Percentiles rank a stretch among this genome's conserved stretches.
These are phyloP conservation scores for Arabis alpina DNA, from an alignment of 345 rosid genomes.

Conservation along the genomic window DNA sequence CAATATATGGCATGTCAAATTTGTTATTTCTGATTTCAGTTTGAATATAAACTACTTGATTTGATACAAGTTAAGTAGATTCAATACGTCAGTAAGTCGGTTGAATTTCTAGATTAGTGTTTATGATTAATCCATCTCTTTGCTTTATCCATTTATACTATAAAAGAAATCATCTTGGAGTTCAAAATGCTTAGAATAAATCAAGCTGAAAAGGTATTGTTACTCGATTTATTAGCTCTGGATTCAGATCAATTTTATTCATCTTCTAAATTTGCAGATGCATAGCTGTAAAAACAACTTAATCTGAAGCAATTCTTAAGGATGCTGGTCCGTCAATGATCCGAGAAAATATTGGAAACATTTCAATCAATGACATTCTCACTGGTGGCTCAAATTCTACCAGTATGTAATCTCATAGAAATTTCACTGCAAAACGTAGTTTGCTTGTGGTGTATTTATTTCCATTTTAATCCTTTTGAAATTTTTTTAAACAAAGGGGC, in stretches of 20 bases:
- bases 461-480: background rate
- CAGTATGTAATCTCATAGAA: slow-evolving; percentile 76
- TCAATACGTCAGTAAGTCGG: slow-evolving; percentile 1
- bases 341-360: slow-evolving; percentile 70
- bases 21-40: background rate
- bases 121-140: background rate
- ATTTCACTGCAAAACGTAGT: slow-evolving; percentile 38
- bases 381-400: slow-evolving; percentile 70
- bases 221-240: slow-evolving; percentile 9
- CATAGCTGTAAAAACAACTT: slow-evolving; percentile 85
- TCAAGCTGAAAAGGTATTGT: no score
- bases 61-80: slow-evolving; percentile 12
- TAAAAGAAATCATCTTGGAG: slow-evolving; percentile 3
- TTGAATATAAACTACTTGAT: background rate
- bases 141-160: background rate
- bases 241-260: slow-evolving; percentile 23
- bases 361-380: slow-evolving; percentile 86
- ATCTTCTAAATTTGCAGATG: slow-evolving; percentile 64
- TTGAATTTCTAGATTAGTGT: slow-evolving; percentile 3
- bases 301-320: slow-evolving; percentile 67
- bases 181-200: background rate
- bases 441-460: slow-evolving; percentile 49
- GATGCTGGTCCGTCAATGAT: slow-evolving; percentile 73
- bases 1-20: slow-evolving; percentile 1
- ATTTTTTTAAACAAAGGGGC: background rate